Base-by-base conservation (phyloP, 768 basidiomycete species). In the Punctularia strigosozonata region DNA sequence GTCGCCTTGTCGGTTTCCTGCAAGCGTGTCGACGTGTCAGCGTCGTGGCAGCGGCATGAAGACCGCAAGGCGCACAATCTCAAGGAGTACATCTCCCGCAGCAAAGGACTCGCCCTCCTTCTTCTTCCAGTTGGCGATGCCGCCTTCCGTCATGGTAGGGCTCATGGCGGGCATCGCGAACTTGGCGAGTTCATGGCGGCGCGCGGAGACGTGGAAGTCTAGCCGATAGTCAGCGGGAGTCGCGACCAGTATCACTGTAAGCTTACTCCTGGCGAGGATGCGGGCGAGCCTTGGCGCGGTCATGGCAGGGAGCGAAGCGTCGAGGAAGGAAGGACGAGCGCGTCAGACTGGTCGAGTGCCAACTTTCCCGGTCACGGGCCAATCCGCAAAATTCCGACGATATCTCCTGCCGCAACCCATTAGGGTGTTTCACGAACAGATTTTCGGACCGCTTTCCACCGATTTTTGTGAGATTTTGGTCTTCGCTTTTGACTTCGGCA, bases 1-100 rank as follows among this genome's bases (percentile, higher is more conserved):
- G 91, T 92, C 17, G 95, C 94, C 73, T 99, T 99, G 80, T 99
- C 95, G 39, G 95, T 99, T 81, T 99, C 95, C 90, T 94, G 42
- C 45, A 40, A 12, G 34, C 10, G 34, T 26, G 13, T 26, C 37
- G 23, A 37, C 15, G 30, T 41, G 32, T 39, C 32, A 31, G 44
- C 39, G 41, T 42, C 41, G 42, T 28, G 37, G 38, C 33, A 19
- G 38, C 31, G 47, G 31, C 45, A 37, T 19, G 43, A 37, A 36
- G 25, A 30, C 19, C 31, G 22, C 24, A 43, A n/a, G 31, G 64
- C 78, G 53, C 47, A 92, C 91, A 51, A 99, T 92, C 63, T 98
- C 94, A 34, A 98, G 78, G 43, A 99, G 64, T 46, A 99, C 91
- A 53, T 99, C 95, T 19, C 95, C 94, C 5, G 80, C 75, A 14